Evolutionary conservation across 1,284 basidiomycete genomes (phyloP).

Genomic region (Marasmius tenuissimus): DNA sequence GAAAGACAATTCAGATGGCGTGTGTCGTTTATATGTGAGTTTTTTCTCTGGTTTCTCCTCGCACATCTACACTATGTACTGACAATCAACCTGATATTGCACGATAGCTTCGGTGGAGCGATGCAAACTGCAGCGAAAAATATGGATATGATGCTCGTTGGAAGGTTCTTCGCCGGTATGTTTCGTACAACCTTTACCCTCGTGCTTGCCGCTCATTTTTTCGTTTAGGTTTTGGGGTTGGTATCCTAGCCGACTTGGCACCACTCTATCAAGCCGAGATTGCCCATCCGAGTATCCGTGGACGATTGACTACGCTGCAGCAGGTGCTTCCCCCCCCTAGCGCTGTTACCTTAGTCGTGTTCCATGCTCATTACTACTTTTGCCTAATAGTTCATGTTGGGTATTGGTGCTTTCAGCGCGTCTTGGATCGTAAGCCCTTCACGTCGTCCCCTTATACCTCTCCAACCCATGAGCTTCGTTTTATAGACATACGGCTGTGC

Average conservation of each 20-base stretch:
- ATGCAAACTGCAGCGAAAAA: constrained; percentile 51
- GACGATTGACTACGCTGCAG: constrained; percentile 60
- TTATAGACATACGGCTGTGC: constrained; percentile 38
- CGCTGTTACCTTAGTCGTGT: neutral
- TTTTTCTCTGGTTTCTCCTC: neutral
- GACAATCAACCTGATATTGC: neutral
- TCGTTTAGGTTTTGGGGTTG: constrained; percentile 35
- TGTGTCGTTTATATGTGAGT: constrained; percentile 37
- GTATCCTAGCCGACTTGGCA: constrained; percentile 56
- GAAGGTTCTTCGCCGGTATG: constrained; percentile 57
- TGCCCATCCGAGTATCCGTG: constrained; percentile 62
- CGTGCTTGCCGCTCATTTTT: neutral
- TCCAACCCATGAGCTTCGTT: neutral
- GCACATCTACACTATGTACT: constrained; percentile 30
- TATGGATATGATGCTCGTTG: constrained; percentile 61
- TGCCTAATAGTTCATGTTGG: constrained; percentile 35
- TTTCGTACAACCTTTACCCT: neutral
- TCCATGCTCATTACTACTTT: neutral
- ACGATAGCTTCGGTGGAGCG: constrained; percentile 47
- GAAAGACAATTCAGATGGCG: constrained; percentile 38
- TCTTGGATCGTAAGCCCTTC: constrained; percentile 38
- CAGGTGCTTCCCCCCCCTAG: constrained; percentile 31
- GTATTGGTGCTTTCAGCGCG: constrained; percentile 44
- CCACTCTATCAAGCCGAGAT: constrained; percentile 65
- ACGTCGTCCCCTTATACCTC: neutral